Percentiles rank a stretch among this genome's conserved stretches.
These are phyloP conservation scores for Globisporangium splendens DNA, from an alignment of 352 stramenopile genomes.

Conservation along the genomic window DNA sequence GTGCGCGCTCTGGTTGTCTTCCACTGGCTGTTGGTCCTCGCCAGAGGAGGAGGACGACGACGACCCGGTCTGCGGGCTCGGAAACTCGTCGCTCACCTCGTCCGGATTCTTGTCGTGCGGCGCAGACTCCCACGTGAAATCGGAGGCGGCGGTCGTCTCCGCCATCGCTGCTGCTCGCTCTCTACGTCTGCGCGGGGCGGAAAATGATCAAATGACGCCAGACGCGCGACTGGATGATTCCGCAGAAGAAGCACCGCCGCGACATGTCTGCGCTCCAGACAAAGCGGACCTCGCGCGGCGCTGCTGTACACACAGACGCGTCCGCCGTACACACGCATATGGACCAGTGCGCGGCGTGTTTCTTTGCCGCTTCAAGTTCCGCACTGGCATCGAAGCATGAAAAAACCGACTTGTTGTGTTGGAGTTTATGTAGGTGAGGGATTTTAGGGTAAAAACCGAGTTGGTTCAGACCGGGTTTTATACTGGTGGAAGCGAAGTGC, in stretches of 20 bases:
- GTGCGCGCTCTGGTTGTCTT: background rate
- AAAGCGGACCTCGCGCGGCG: background rate
- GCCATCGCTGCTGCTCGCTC: background rate
- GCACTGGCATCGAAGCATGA: background rate
- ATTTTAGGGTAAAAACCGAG: too few species aligned
- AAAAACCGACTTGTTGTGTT: too few species aligned
- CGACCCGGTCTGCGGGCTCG: background rate
- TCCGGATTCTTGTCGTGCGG: background rate
- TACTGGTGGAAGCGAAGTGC: too few species aligned
- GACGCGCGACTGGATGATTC: background rate
- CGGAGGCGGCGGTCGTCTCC: background rate
- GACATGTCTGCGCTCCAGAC: background rate
- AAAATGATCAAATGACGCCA: background rate
- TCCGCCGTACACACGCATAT: background rate
- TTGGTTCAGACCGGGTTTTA: too few species aligned
- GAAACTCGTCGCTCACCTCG: background rate
- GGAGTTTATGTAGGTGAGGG: too few species aligned
- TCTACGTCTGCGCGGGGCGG: background rate
- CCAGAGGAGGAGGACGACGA: background rate
- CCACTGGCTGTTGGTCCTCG: background rate
- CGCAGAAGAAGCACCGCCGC: background rate
- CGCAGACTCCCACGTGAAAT: background rate
- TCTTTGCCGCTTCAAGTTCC: constrained; percentile 1
- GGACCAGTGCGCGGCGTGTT: background rate
- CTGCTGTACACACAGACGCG: background rate